These are phyloP conservation scores for Saksenaea vasiformis DNA, from an alignment of 371 early-diverging fungal genomes.

Conservation along the genomic window DNA sequence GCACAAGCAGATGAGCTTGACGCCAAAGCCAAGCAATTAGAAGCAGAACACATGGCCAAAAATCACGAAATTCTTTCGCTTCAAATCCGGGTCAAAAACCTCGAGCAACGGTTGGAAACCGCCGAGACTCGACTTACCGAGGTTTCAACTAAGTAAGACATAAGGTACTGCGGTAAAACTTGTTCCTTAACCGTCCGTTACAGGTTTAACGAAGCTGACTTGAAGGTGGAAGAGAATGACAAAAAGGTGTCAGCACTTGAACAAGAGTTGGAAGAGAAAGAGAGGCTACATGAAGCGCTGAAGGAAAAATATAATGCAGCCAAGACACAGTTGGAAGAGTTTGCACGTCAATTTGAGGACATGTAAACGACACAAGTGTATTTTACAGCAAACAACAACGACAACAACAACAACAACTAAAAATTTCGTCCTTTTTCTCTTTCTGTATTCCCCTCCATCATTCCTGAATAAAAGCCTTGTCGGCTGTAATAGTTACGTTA, in stretches of 20 bases:
- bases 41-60: conserved; percentile 66
- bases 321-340: conserved; percentile 77
- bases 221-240: conserved; percentile 77
- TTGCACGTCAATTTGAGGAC: conserved; percentile 73
- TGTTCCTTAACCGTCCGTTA: neutral
- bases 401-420: too few species aligned
- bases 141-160: conserved; percentile 64
- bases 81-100: conserved; percentile 64
- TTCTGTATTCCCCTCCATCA: neutral
- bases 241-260: conserved; percentile 68
- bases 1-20: conserved; percentile 72
- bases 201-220: conserved; percentile 74
- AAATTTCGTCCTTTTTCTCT: neutral
- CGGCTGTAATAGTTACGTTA: neutral
- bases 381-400: neutral
- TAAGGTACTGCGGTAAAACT: neutral
- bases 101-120: conserved; percentile 69
- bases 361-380: conserved; percentile 43
- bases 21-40: conserved; percentile 62
- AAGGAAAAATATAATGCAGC: conserved; percentile 58
- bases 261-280: conserved; percentile 63
- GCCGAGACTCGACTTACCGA: conserved; percentile 60
- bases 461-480: neutral
- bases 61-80: conserved; percentile 78
- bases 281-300: conserved; percentile 65